phyloP scores from a whole-genome alignment of 2,329 filamentous ascomycete genomes.

The Curvularia eragrostidis region DNA sequence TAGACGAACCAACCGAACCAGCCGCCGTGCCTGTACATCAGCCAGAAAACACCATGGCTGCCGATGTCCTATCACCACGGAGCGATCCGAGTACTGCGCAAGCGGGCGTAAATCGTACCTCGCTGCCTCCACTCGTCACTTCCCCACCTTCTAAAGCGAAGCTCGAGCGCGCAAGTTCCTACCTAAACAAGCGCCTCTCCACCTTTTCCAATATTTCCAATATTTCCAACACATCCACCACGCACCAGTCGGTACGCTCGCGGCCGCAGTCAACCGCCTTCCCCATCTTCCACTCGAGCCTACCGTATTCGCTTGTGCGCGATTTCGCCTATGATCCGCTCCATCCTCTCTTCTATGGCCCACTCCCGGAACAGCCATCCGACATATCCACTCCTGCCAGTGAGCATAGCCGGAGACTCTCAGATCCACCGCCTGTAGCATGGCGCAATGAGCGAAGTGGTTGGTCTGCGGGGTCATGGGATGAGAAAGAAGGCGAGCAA shows the following conservation, averaged over 20 bases:
- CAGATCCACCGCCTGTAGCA: slow-evolving; percentile 72
- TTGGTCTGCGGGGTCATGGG: slow-evolving; percentile 62
- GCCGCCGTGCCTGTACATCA: slow-evolving; percentile 34
- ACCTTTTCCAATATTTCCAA: slow-evolving; percentile 78
- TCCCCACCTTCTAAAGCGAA: slow-evolving; percentile 58
- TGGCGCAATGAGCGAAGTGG: slow-evolving; percentile 73
- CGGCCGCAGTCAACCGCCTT: slow-evolving; percentile 83
- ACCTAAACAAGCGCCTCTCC: slow-evolving; percentile 80
- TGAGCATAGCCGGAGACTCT: slow-evolving; percentile 76
- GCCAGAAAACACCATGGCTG: slow-evolving; percentile 44
- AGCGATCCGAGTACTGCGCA: slow-evolving; percentile 41
- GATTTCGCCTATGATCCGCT: slow-evolving; percentile 90
- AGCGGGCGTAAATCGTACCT: slow-evolving; percentile 48
- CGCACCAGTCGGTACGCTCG: slow-evolving; percentile 63
- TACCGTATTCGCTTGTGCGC: slow-evolving; percentile 87
- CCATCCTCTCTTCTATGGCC: slow-evolving; percentile 92
- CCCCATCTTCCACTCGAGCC: slow-evolving; percentile 81
- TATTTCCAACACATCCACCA: slow-evolving; percentile 62
- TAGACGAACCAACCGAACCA: slow-evolving; percentile 41
- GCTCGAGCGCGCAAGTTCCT: slow-evolving; percentile 70
- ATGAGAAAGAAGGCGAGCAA: slow-evolving; percentile 65
- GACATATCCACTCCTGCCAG: slow-evolving; percentile 84
- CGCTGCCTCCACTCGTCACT: slow-evolving; percentile 59
- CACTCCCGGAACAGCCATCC: slow-evolving; percentile 80
- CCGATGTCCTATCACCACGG: slow-evolving; percentile 47